Conservation (phyloP, 169 alveolate species). For the Cryptosporidium sp. region DNA sequence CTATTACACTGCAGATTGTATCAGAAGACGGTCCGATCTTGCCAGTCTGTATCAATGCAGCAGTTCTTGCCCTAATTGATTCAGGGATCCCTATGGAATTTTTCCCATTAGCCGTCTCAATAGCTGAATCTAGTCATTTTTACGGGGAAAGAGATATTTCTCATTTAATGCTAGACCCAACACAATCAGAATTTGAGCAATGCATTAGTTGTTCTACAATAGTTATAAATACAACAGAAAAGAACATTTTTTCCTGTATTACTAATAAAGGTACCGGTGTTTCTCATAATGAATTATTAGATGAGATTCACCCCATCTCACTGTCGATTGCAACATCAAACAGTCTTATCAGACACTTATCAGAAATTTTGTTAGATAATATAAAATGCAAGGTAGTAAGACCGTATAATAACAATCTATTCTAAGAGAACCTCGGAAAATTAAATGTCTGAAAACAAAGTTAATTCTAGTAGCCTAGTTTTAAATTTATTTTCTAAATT, state of each 20-base stretch:
- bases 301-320: slow-evolving; percentile 12
- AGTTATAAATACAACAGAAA: slow-evolving; percentile 22
- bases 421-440: background rate
- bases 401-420: slow-evolving; percentile 44
- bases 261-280: slow-evolving; percentile 47
- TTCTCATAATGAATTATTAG: slow-evolving; percentile 22
- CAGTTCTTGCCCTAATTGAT: slow-evolving; percentile 62
- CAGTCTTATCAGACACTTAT: background rate
- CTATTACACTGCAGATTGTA: slow-evolving; percentile 50
- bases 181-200: slow-evolving; percentile 24
- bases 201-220: slow-evolving; percentile 50
- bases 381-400: slow-evolving; percentile 8
- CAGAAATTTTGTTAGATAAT: background rate
- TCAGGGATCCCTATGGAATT: slow-evolving; percentile 54
- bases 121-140: slow-evolving; percentile 55
- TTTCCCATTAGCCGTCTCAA: slow-evolving; percentile 51
- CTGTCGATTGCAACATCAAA: slow-evolving; percentile 56
- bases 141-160: slow-evolving; percentile 6
- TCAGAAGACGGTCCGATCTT: slow-evolving; percentile 71
- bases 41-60: slow-evolving; percentile 56
- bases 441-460: background rate
- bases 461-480: slow-evolving; percentile 25
- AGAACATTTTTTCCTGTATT: slow-evolving; percentile 33
- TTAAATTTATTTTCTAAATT: slow-evolving; percentile 15
- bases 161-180: slow-evolving; percentile 50